These are phyloP conservation scores for Aspergillus ochraceus DNA, from an alignment of 2,329 filamentous ascomycete species.

Conservation along the genomic window DNA sequence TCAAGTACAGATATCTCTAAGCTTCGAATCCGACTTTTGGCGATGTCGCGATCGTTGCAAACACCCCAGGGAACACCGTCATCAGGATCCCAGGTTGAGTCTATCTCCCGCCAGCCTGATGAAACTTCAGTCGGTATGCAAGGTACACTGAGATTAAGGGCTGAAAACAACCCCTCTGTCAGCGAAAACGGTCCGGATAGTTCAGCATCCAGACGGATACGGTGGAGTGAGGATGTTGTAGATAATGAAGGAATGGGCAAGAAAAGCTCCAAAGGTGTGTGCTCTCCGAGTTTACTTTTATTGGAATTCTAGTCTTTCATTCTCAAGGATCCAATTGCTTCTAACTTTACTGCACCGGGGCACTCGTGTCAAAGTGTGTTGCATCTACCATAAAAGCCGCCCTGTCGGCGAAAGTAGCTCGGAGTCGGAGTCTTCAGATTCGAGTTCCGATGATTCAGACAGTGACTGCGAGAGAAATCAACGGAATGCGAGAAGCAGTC, in stretches of 20 bases:
- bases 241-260: conserved; percentile 94
- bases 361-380: conserved; percentile 72
- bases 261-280: conserved; percentile 87
- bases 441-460: conserved; percentile 55
- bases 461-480: conserved; percentile 39
- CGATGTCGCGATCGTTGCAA: background rate
- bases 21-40: background rate
- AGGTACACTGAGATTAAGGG: conserved; percentile 32
- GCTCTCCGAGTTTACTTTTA: background rate
- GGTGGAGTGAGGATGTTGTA: conserved; percentile 89
- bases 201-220: conserved; percentile 63
- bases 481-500: conserved; percentile 24
- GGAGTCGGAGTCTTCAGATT: conserved; percentile 51
- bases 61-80: conserved; percentile 28
- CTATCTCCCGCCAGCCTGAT: conserved; percentile 22
- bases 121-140: conserved; percentile 25
- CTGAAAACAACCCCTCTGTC: conserved; percentile 19
- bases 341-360: background rate
- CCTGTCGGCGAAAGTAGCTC: conserved; percentile 76
- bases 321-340: background rate
- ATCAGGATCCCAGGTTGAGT: conserved; percentile 30
- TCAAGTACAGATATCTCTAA: background rate
- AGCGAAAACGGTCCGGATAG: conserved; percentile 12
- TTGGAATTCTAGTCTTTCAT: background rate
- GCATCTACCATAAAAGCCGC: conserved; percentile 90